Base-by-base conservation (phyloP, 2,329 filamentous ascomycete genomes). In the Lachnellula hyalina region DNA sequence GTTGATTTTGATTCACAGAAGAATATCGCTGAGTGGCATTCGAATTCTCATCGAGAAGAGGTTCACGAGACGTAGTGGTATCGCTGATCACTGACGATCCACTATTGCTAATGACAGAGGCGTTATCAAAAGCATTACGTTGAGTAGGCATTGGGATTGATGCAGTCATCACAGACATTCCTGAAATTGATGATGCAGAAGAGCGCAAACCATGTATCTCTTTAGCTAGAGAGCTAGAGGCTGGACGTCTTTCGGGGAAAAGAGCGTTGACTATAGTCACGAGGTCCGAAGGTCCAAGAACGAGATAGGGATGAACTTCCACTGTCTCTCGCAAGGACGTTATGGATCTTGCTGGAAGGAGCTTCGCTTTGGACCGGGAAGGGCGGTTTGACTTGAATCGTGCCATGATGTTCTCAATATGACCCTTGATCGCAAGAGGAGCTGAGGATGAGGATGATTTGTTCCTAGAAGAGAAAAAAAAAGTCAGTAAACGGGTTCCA, bases 231-330 rank as follows among this genome's bases (percentile, higher is more conserved):
- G 76, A 61, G 36, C 72, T 76, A 1, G 86, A 89, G 36, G 78
- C 76, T 1, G 87, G 84, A 41, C 86, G 77, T 52, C 80, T 79
- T 64, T 90, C 86, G 0, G 92, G 92, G 66, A 92, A 96, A 14
- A 96, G 80, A 11, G 87, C 86, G 69, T 94, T 90, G 59, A 95
- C 82, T 64, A 96, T 74, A 2, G 89, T 92, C 36, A 87, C 76
- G 61, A 96, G 75, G 69, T 96, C 92, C 41, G 87, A 81, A 36
- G 89, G 84, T 66, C 87, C 89, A 61, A 96, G 73, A 35, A 93
- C 87, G 65, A 95, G 75, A 67, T 90, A 94, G 34, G 86, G 87
- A 66, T 88, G 87, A 9, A 90, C 86, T 70, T 90, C 87, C 19
- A 80, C 81, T n/a, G 87, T 90, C 70, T 91, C 87, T 58, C 86